Percentiles rank a stretch among this genome's conserved stretches.
Conservation (phyloP, 2,329 filamentous ascomycete species). For the Trichoderma endophyticum region DNA sequence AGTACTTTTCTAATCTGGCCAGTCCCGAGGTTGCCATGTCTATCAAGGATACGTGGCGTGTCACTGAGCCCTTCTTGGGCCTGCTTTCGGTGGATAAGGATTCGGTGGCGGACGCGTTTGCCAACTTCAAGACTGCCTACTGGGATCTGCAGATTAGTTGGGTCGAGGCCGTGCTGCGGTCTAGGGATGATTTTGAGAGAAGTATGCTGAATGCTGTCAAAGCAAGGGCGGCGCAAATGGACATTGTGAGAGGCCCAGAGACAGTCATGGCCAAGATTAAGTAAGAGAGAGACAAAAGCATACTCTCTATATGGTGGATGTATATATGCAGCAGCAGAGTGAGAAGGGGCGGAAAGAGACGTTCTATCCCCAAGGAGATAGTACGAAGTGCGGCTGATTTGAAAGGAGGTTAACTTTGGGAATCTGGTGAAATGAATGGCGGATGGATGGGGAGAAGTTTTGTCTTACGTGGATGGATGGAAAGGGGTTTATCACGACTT, state of each 20-base stretch:
- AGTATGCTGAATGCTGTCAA: constrained; percentile 87
- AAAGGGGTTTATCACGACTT: neutral
- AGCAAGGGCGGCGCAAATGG: constrained; percentile 79
- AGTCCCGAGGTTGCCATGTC: constrained; percentile 65
- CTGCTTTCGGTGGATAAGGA: constrained; percentile 75
- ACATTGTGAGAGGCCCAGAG: constrained; percentile 75
- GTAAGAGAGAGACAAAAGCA: constrained; percentile 35
- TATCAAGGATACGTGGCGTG: constrained; percentile 90
- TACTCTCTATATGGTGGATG: neutral
- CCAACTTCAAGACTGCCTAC: constrained; percentile 77
- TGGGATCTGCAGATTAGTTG: constrained; percentile 94
- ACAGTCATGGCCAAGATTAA: constrained; percentile 95
- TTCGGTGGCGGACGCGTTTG: constrained; percentile 72
- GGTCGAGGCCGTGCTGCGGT: constrained; percentile 87
- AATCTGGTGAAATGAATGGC: neutral
- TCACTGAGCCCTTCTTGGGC: constrained; percentile 78
- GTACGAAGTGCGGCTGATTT: neutral
- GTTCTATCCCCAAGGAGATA: neutral
- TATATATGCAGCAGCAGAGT: neutral
- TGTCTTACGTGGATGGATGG: neutral
- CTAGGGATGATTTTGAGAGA: constrained; percentile 90
- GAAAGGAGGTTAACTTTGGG: neutral
- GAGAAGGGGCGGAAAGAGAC: neutral
- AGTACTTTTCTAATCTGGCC: constrained; percentile 74
- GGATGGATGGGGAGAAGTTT: neutral